Percentiles rank a stretch among this genome's conserved stretches.
Evolutionary conservation across 352 stramenopile species (phyloP).

Genomic region (Phytophthora ramorum): DNA sequence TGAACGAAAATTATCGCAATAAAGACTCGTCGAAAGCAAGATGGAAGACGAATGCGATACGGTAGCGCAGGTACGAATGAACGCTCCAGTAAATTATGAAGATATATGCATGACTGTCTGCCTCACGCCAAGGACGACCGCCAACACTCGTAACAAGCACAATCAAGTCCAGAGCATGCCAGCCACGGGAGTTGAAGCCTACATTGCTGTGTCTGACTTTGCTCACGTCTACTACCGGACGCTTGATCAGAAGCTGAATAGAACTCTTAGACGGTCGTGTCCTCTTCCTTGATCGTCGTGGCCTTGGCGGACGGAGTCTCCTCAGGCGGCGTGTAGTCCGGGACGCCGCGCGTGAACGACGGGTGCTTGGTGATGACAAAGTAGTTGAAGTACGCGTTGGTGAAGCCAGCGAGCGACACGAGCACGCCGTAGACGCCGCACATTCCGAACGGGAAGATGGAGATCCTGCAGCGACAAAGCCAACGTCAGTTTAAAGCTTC

Average conservation of each 20-base stretch:
- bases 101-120: conserved; percentile 32
- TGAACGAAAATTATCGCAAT: conserved; percentile 8
- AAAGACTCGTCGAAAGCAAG: neutral
- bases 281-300: conserved; percentile 34
- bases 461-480: conserved; percentile 60
- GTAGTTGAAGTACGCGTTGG: conserved; percentile 92
- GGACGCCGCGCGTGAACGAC: conserved; percentile 84
- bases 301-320: conserved; percentile 46
- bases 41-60: neutral
- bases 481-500: conserved; percentile 10
- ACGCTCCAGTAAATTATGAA: conserved; percentile 43
- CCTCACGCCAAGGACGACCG: conserved; percentile 8
- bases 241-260: conserved; percentile 23
- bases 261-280: conserved; percentile 46
- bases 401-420: conserved; percentile 77
- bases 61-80: conserved; percentile 16
- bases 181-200: neutral
- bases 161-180: conserved; percentile 10
- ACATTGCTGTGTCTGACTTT: conserved; percentile 3
- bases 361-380: conserved; percentile 91
- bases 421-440: conserved; percentile 82
- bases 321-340: conserved; percentile 81
- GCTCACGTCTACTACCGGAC: conserved; percentile 1
- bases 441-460: conserved; percentile 91
- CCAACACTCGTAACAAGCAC: neutral